phyloP scores from a whole-genome alignment of 1,139 yeast genomes.

The Taphrina populina region DNA sequence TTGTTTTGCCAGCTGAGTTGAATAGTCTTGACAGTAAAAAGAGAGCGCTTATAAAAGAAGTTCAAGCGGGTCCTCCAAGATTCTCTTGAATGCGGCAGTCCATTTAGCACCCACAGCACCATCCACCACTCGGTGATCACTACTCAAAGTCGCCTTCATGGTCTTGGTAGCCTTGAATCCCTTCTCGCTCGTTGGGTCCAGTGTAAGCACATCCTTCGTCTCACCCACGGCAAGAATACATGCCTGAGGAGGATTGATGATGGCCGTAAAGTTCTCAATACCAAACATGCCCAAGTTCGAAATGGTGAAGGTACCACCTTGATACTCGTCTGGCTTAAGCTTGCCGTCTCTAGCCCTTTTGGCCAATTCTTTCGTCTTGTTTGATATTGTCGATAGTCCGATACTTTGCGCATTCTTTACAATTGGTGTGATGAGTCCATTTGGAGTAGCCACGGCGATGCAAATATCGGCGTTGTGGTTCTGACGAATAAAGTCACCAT shows the following conservation, averaged over 20 bases:
- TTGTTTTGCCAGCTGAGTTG: too few species aligned
- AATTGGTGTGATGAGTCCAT: constrained; percentile 95
- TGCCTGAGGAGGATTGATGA: constrained; percentile 96
- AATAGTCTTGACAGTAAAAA: too few species aligned
- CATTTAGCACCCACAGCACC: constrained; percentile 98
- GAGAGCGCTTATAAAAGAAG: constrained; percentile 74
- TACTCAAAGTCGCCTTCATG: constrained; percentile 89
- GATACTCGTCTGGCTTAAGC: constrained; percentile 92
- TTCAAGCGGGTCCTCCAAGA: constrained; percentile 94
- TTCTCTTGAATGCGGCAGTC: constrained; percentile 86
- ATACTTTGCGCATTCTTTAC: constrained; percentile 81
- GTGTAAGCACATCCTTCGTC: constrained; percentile 86
- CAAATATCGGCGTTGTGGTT: constrained; percentile 91
- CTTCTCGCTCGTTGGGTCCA: constrained; percentile 83
- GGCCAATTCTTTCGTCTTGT: constrained; percentile 85
- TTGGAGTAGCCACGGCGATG: constrained; percentile 97
- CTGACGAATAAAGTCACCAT: constrained; percentile 85
- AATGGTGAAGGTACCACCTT: constrained; percentile 98
- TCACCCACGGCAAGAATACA: constrained; percentile 94
- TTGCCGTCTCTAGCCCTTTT: constrained; percentile 94
- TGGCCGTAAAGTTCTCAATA: constrained; percentile 87
- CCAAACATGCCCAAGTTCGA: constrained; percentile 98
- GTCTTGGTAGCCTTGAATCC: constrained; percentile 92
- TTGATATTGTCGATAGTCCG: constrained; percentile 80
- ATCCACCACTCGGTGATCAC: constrained; percentile 95